A percentile compares a stretch with the other conserved stretches of the same genome.
Evolutionary conservation across 345 rosid species (phyloP).

Genomic region (Boechera stricta): DNA sequence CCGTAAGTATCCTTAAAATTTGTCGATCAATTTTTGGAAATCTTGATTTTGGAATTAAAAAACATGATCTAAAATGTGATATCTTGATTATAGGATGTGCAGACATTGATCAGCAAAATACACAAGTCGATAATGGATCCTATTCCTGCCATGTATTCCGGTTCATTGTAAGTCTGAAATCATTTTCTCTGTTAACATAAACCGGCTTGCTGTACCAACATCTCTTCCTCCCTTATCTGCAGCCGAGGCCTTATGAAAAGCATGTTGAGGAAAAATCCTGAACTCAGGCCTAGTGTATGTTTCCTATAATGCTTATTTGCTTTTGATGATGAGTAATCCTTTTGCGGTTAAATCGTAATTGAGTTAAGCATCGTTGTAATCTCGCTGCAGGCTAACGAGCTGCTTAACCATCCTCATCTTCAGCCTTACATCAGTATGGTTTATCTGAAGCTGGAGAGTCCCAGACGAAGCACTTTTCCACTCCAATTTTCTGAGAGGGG

Average conservation of each 20-base stretch:
- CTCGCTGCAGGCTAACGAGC: conserved; percentile 76
- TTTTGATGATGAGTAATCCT: not conserved
- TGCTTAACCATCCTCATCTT: conserved; percentile 86
- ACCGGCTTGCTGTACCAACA: not conserved
- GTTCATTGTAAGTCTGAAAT: conserved; percentile 70
- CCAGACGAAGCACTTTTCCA: conserved; percentile 57
- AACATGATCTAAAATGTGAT: not conserved
- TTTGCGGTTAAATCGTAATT: not conserved
- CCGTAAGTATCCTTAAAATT: conserved; percentile 59
- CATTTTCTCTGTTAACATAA: conserved; percentile 1
- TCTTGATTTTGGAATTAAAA: not conserved
- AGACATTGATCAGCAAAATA: conserved; percentile 89
- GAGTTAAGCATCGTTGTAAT: conserved; percentile 21
- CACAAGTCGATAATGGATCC: conserved; percentile 87
- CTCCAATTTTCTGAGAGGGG: conserved; percentile 47
- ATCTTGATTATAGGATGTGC: conserved; percentile 72
- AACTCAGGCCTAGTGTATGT: conserved; percentile 90
- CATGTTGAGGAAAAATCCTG: conserved; percentile 96
- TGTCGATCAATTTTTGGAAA: not conserved
- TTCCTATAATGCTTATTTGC: conserved; percentile 5
- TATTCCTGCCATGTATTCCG: conserved; percentile 84
- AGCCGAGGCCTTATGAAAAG: conserved; percentile 94
- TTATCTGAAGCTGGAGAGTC: conserved; percentile 71
- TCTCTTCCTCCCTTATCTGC: conserved; percentile 35
- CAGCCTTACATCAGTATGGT: conserved; percentile 73